Evolutionary conservation across 768 basidiomycete species (phyloP), one percentile per base, ranked within the genome.

Genomic region (Calocybe cyanea): DNA sequence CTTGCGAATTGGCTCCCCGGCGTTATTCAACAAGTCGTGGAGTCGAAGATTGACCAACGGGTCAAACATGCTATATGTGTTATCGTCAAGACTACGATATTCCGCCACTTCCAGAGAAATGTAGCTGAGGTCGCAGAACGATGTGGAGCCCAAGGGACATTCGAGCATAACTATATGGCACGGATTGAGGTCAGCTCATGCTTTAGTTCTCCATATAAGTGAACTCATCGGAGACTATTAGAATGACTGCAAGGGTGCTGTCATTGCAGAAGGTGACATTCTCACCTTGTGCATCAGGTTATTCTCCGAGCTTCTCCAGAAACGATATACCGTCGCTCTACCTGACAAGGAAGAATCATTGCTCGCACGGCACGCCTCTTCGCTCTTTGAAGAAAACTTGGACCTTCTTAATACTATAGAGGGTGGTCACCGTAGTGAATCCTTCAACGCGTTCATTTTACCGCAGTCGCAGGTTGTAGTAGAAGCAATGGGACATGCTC

Each of bases 81-180:
- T 17, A 73, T 78, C 43, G 63, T 69, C 39, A 85, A 85, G 61
- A 66, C 80, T 5, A 75, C 74, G 1, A 67, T 80, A 38, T 71
- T 73, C 35, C 71, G 75, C 4, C 79, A 81, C 45, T 72, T 75
- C 51, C 76, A 78, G 51, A 64, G 73, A 13, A 75, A 70, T 47
- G 63, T 71, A 7, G 62, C 72, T 9, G 75, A 76, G 45, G 66
- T 83, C 15, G 69, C 78, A 4, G 83, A 85, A 50, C 70, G 83
- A 8, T 82, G 78, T 45, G 83, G 83, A 38, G 83, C 80, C 2
- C 81, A 83, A 59, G 81, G 83, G 2, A 73, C 78, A 0, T 83
- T 82, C 45, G 81, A 78, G 41, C 73, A 77, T 44, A 85, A 84
- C 54, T 76, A 78, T 52, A 73, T 83, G 66, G 72, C 75, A 4